Conservation (phyloP, 2,329 filamentous ascomycete genomes). For the Phialemonium atrogriseum region DNA sequence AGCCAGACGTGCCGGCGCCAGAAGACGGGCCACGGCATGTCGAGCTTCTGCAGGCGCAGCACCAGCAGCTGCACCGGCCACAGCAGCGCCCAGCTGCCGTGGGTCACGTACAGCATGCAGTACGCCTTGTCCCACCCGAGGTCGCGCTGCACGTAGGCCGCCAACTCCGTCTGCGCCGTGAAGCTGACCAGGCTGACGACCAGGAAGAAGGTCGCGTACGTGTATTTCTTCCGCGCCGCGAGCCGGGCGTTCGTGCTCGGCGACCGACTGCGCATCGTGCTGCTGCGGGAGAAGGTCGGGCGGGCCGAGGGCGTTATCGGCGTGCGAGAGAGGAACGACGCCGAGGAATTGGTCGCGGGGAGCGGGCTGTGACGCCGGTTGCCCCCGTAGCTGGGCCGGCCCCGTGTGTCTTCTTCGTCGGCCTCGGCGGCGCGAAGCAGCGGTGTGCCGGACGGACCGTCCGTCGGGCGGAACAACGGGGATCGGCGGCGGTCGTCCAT, state of each 20-base stretch:
- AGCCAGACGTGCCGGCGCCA: constrained; percentile 58
- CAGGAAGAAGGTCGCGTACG: constrained; percentile 78
- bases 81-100: constrained; percentile 84
- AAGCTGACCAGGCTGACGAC: constrained; percentile 78
- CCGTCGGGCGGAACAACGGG: constrained; percentile 1
- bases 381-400: constrained; percentile 1
- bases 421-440: not conserved
- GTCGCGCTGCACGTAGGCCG: constrained; percentile 87
- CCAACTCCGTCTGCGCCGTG: constrained; percentile 90
- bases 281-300: constrained; percentile 42
- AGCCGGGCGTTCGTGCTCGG: constrained; percentile 56
- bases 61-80: constrained; percentile 81
- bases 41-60: constrained; percentile 69
- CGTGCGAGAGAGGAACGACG: constrained; percentile 7
- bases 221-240: constrained; percentile 74
- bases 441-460: not conserved
- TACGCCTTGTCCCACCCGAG: constrained; percentile 97
- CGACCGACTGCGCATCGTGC: constrained; percentile 69
- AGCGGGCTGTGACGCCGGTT: constrained; percentile 1
- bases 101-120: constrained; percentile 97
- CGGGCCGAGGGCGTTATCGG: constrained; percentile 21
- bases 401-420: constrained; percentile 1
- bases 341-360: not conserved
- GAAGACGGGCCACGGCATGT: constrained; percentile 74
- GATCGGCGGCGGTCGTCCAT: too few relatives aligned